Evolutionary conservation across 2,329 filamentous ascomycete genomes (phyloP), one percentile per base, ranked within the genome.

Genomic region (Cucurbitaria berberidis): DNA sequence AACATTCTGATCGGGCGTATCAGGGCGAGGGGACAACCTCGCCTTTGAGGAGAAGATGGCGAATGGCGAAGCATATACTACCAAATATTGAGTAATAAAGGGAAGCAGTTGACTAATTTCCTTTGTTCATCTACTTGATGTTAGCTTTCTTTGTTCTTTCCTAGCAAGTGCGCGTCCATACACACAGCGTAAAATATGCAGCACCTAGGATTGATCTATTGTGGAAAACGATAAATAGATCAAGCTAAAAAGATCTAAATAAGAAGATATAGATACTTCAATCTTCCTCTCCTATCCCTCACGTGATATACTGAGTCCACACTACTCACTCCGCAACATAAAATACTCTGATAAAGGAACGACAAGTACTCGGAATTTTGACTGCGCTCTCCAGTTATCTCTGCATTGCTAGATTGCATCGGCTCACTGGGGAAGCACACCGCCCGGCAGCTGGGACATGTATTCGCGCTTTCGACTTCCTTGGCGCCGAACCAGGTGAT

Each of bases 381-480:
- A n/a, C 38, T 40, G 7, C 38, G 19, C 39, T 41, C 39, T 15
- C 39, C 39, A n/a, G 9, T 32, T 18, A 53, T 34, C 24, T 26
- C 50, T 1, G 36, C 45, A 30, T 43, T 32, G 22, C 43, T 43
- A 21, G 35, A 8, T 27, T 52, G 38, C 30, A 22, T 24, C 22
- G 21, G 11, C 19, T 15, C 26, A 15, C 38, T 44, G 2, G 48
- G 53, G 34, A 47, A 49, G 45, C 45, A 50, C 9, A 51, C 30
- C 19, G 50, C 45, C 18, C 51, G 40, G 18, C 51, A 54, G 10
- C 36, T 45, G 7, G 51, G 51, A 22, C 45, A 54, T 6, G 45
- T 49, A 22, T 54, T 54, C 9, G 45, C 51, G 32, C 46, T 46
- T 15, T 46, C 35, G 18, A 53, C 40, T 29, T 44, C 45, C 38